Evolutionary conservation across 2,329 filamentous ascomycete genomes (phyloP).

Genomic region (Ceratocystis smalleyi): DNA sequence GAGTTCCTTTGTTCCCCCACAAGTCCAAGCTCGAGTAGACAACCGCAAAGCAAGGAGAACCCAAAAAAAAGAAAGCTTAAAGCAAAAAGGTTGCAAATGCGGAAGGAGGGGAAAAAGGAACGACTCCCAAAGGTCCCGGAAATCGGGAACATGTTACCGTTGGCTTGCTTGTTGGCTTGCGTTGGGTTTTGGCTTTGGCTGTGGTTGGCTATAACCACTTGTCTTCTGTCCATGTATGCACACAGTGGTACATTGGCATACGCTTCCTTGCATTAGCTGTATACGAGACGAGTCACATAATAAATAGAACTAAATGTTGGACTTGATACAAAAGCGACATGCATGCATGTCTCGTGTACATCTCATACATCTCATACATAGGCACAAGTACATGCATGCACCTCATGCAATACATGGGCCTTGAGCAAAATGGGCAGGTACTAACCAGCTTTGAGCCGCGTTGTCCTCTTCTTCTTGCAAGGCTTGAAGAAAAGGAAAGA

Average conservation of each 20-base stretch:
- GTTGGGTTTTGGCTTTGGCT: too few species aligned
- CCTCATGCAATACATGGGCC: not conserved
- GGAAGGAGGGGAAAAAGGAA: not conserved
- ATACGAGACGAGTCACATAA: not conserved
- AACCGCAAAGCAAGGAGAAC: not conserved
- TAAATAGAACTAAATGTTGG: too few species aligned
- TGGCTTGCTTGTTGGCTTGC: not conserved
- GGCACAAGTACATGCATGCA: not conserved
- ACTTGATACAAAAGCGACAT: too few species aligned
- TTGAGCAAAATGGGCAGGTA: too few species aligned
- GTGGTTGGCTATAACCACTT: too few species aligned
- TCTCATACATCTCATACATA: too few species aligned
- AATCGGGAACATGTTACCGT: not conserved
- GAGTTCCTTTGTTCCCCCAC: conserved; percentile 1
- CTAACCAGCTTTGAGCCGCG: not conserved
- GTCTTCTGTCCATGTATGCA: not conserved
- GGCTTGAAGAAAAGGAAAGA: not conserved
- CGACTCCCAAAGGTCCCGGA: not conserved
- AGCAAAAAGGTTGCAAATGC: not conserved
- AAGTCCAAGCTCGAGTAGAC: not conserved
- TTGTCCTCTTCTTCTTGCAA: not conserved
- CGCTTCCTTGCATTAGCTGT: not conserved
- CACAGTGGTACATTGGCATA: not conserved
- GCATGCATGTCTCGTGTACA: too few species aligned
- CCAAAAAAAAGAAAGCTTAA: not conserved